Evolutionary conservation across 768 basidiomycete genomes (phyloP).

Genomic region (Lyophyllum atratum): DNA sequence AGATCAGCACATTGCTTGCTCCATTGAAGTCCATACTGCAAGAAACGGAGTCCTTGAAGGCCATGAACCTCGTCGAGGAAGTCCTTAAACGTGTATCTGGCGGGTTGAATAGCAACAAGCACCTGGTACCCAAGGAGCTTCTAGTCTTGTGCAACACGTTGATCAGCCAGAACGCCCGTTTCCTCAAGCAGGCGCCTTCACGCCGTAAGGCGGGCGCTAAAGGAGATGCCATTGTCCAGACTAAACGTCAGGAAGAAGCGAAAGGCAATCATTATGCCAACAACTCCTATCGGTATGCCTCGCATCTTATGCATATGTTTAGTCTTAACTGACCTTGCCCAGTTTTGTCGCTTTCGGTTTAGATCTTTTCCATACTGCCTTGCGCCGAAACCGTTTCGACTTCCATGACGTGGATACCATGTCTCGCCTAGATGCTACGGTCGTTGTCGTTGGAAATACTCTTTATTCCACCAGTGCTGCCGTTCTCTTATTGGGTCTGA

Average conservation of each 20-base stretch:
- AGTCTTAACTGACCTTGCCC: conserved; percentile 5
- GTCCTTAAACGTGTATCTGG: conserved; percentile 79
- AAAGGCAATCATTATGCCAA: conserved; percentile 74
- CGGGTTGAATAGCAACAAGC: conserved; percentile 82
- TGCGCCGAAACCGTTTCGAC: conserved; percentile 84
- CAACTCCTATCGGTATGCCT: conserved; percentile 80
- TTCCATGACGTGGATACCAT: conserved; percentile 74
- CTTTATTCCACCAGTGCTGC: conserved; percentile 81
- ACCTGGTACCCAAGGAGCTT: conserved; percentile 68
- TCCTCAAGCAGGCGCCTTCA: conserved; percentile 64
- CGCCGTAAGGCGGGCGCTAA: conserved; percentile 39
- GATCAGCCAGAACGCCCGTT: conserved; percentile 87
- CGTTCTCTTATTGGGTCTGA: conserved; percentile 76
- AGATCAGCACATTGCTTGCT: conserved; percentile 72
- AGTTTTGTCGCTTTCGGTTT: conserved; percentile 92
- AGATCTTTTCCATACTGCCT: conserved; percentile 86
- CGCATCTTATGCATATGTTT: background rate
- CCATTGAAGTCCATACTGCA: conserved; percentile 86
- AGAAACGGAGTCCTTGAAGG: conserved; percentile 78
- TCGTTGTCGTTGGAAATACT: conserved; percentile 85
- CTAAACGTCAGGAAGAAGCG: conserved; percentile 60
- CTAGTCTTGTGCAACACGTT: conserved; percentile 86
- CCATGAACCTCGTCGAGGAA: conserved; percentile 86
- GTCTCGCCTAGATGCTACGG: conserved; percentile 85
- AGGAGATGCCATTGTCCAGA: conserved; percentile 72